phyloP scores from a whole-genome alignment of 2,329 filamentous ascomycete genomes.

The Biscogniauxia mediterranea region DNA sequence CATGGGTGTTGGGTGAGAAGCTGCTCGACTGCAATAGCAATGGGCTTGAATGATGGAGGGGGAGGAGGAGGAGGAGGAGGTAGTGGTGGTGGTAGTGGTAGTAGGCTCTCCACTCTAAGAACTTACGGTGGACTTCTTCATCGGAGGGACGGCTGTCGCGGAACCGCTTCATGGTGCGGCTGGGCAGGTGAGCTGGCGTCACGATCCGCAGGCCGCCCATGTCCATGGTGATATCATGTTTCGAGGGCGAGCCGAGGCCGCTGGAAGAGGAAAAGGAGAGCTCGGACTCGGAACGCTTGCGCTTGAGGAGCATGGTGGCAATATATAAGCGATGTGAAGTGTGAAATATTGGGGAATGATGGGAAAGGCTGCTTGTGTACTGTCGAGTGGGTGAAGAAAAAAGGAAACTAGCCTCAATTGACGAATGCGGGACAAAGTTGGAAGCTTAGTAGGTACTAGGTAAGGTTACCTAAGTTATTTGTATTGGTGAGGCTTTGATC shows the following conservation, averaged over 20 bases:
- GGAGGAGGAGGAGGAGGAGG: too few species aligned
- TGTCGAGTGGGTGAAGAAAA: background rate
- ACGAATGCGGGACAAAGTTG: constrained; percentile 10
- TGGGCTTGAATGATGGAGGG: background rate
- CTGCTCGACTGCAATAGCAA: background rate
- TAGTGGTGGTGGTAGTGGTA: too few species aligned
- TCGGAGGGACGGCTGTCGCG: constrained; percentile 59
- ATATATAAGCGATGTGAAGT: too few species aligned
- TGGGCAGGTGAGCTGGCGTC: constrained; percentile 46
- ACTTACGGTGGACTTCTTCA: constrained; percentile 53
- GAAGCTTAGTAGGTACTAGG: background rate
- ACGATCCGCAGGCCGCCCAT: constrained; percentile 29
- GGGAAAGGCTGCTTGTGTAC: too few species aligned
- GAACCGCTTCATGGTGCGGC: constrained; percentile 61
- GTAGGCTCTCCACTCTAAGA: constrained; percentile 10
- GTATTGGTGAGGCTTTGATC: constrained; percentile 1
- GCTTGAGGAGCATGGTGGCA: constrained; percentile 57
- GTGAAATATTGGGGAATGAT: constrained; percentile 1
- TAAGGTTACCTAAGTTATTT: background rate
- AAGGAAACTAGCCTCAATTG: constrained; percentile 10
- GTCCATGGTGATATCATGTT: constrained; percentile 28
- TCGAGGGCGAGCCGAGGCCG: constrained; percentile 41
- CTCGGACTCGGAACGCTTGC: constrained; percentile 62
- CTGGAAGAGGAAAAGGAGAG: constrained; percentile 48
- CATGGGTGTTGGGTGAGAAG: constrained; percentile 16